Conservation (phyloP, 2,329 filamentous ascomycete species). For the Sporothrix protearum region DNA sequence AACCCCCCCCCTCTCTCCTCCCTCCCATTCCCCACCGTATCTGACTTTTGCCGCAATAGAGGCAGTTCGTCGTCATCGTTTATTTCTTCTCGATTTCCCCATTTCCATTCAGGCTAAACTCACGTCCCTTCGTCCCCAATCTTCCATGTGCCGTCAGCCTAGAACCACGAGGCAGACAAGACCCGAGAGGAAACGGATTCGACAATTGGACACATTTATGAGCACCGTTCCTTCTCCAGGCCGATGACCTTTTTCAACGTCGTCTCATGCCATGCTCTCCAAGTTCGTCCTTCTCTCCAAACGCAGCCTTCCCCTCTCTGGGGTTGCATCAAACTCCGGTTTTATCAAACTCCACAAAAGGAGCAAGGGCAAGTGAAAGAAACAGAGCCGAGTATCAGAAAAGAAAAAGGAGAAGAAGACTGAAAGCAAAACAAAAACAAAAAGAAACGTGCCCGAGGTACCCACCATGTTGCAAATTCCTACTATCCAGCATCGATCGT, state of each 20-base stretch:
- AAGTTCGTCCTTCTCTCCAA: neutral
- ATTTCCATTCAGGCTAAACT: neutral
- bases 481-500: neutral
- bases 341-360: neutral
- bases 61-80: neutral
- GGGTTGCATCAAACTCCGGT: neutral
- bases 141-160: neutral
- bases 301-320: neutral
- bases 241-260: neutral
- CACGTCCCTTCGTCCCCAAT: neutral
- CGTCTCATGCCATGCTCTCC: neutral
- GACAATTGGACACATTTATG: neutral
- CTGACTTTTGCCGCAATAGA: slow-evolving; percentile 1
- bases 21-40: neutral
- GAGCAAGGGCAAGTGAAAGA: neutral
- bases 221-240: neutral
- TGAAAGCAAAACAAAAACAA: neutral
- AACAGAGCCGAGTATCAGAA: neutral
- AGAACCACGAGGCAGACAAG: neutral
- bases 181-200: neutral
- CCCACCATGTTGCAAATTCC: neutral
- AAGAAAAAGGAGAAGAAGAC: neutral
- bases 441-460: neutral
- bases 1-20: neutral
- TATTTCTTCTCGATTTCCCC: neutral